Conservation (phyloP, 768 basidiomycete species). For the Hirschioporus abietinus region DNA sequence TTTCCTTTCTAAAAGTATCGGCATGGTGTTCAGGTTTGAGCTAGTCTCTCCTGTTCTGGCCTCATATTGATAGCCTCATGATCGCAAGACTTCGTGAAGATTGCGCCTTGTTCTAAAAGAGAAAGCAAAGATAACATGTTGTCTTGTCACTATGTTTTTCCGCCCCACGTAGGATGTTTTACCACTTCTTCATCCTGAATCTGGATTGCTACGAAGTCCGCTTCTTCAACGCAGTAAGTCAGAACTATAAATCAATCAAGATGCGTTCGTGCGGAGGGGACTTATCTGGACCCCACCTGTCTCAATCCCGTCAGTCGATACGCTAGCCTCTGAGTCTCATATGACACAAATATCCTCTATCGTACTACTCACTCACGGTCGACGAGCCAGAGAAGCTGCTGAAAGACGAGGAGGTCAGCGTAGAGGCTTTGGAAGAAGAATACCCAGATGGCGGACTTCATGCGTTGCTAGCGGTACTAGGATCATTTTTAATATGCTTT, state of each 20-base stretch:
- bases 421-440: neutral
- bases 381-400: neutral
- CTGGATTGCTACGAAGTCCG: neutral
- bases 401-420: neutral
- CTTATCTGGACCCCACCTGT: too few relatives aligned
- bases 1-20: neutral
- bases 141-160: neutral
- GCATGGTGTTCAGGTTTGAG: neutral
- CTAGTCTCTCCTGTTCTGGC: neutral
- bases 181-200: neutral
- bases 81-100: neutral
- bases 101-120: neutral
- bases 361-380: neutral
- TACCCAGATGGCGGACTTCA: conserved; percentile 21
- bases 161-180: neutral
- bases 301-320: too few relatives aligned
- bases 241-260: too few relatives aligned
- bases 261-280: too few relatives aligned
- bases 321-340: too few relatives aligned
- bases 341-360: neutral
- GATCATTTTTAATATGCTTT: conserved; percentile 14
- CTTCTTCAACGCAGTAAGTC: neutral
- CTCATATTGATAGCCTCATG: neutral
- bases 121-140: neutral
- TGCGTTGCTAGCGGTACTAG: conserved; percentile 21